Evolutionary conservation across 441 rosid genomes (phyloP).

Genomic region (Brassica balearica): DNA sequence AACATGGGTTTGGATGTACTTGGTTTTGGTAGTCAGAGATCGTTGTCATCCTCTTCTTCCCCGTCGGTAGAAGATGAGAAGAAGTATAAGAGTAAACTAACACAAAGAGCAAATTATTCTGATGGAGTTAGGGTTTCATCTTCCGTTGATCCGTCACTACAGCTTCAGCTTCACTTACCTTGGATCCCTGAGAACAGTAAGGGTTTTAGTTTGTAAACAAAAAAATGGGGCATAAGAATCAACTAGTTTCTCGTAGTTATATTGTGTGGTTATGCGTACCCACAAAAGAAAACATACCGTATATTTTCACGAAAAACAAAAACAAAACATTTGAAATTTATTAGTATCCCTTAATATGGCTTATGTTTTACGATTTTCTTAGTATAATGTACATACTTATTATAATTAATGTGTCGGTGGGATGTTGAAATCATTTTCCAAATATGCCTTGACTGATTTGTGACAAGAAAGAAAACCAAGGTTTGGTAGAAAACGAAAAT

Average conservation of each 20-base stretch:
- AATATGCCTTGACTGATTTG: conserved; percentile 34
- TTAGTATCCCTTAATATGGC: conserved; percentile 3
- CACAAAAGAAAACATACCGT: neutral
- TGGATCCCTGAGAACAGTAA: conserved; percentile 43
- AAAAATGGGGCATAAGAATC: neutral
- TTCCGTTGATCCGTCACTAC: conserved; percentile 38
- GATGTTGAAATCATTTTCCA: conserved; percentile 32
- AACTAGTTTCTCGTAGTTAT: neutral
- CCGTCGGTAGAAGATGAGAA: conserved; percentile 33
- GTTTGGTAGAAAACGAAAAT: neutral
- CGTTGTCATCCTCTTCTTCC: conserved; percentile 38
- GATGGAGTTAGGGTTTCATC: conserved; percentile 41
- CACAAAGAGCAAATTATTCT: neutral
- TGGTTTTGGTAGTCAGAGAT: conserved; percentile 35
- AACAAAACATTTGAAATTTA: neutral
- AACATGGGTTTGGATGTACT: conserved; percentile 40
- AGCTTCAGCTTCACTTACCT: conserved; percentile 47
- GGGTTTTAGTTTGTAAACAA: conserved; percentile 2
- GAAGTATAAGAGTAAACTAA: conserved; percentile 14
- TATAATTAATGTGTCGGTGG: conserved; percentile 15
- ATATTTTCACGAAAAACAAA: neutral
- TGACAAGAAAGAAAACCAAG: conserved; percentile 30
- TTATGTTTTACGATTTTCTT: conserved; percentile 3
- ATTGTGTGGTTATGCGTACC: neutral
- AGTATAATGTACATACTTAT: neutral